These are phyloP conservation scores for Boletus sp. DNA, from an alignment of 768 basidiomycete genomes.

Conservation along the genomic window DNA sequence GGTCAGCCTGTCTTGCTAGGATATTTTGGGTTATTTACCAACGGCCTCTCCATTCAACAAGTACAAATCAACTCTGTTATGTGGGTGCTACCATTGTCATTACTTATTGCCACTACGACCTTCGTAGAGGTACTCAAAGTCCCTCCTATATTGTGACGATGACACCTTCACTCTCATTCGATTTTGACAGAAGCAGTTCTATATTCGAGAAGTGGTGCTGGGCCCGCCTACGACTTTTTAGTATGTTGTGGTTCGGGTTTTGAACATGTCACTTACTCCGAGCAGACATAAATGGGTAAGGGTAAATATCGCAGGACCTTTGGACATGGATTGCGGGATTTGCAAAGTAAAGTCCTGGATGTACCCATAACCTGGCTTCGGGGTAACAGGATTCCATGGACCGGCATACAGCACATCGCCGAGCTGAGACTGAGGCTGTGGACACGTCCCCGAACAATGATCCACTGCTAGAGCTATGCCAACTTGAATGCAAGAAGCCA, in stretches of 20 bases:
- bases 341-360: background rate
- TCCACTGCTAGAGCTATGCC: constrained; percentile 8
- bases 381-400: background rate
- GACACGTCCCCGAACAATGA: background rate
- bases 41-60: constrained; percentile 13
- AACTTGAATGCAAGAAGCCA: constrained; percentile 11
- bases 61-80: constrained; percentile 8
- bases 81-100: no score
- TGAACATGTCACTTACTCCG: background rate
- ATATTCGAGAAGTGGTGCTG: background rate
- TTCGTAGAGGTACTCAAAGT: background rate
- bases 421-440: constrained; percentile 1
- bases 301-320: background rate
- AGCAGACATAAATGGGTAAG: background rate
- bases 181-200: background rate
- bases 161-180: background rate
- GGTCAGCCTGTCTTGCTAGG: background rate
- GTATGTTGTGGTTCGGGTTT: background rate
- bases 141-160: background rate
- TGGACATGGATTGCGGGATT: background rate
- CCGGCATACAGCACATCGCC: constrained; percentile 3
- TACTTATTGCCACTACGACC: no score
- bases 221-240: background rate
- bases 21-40: constrained; percentile 14
- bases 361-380: background rate